Conservation (phyloP, 192 early-diverging fungal species). For the Linderina pennispora region DNA sequence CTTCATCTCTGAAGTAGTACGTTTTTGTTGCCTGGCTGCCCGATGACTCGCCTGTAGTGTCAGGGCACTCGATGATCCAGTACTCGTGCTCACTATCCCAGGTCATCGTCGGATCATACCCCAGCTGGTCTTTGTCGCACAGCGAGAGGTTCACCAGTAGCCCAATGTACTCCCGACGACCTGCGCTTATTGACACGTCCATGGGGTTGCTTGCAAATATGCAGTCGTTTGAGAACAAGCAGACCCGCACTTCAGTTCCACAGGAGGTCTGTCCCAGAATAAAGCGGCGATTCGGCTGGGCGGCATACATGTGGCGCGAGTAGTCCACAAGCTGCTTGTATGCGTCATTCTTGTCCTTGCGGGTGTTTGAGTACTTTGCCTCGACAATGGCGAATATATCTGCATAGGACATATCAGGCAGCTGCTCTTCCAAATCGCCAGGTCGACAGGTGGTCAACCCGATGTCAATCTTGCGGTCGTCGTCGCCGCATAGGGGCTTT, state of each 20-base stretch:
- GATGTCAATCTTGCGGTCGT: too few species aligned
- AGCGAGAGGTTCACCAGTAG: neutral
- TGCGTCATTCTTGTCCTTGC: neutral
- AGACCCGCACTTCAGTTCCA: neutral
- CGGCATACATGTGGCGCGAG: conserved; percentile 1
- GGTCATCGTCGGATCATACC: conserved; percentile 2
- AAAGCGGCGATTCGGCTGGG: conserved; percentile 5
- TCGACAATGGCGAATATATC: neutral
- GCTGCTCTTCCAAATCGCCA: too few species aligned
- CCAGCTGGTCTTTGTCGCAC: neutral
- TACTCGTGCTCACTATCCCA: too few species aligned
- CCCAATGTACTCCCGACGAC: neutral
- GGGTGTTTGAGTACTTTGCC: neutral
- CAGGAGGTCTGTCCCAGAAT: conserved; percentile 5
- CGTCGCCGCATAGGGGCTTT: too few species aligned
- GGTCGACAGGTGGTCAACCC: too few species aligned
- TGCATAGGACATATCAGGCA: neutral
- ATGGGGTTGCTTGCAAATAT: too few species aligned
- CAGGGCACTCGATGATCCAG: too few species aligned
- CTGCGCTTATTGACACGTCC: neutral
- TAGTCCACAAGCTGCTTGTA: conserved; percentile 2
- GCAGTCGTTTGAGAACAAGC: conserved; percentile 2
- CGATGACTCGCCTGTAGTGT: too few species aligned
- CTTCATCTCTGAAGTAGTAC: too few species aligned
- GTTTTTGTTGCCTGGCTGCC: too few species aligned